phyloP scores from a whole-genome alignment of 2,329 filamentous ascomycete genomes.

The Clonostachys rhizophaga region DNA sequence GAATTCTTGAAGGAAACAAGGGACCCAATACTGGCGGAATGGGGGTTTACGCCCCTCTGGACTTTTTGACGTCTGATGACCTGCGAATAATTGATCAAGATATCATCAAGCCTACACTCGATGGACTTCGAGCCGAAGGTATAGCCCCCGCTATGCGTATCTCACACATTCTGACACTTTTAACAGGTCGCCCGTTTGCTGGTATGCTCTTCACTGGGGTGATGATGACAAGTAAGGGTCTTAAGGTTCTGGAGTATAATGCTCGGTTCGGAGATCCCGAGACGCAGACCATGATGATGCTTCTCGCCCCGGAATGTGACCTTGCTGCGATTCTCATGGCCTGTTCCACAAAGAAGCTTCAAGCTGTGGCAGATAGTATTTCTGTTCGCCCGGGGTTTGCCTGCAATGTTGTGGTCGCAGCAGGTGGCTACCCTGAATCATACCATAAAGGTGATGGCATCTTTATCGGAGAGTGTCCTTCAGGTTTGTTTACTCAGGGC shows the following conservation, averaged over 20 bases:
- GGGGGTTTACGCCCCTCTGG: constrained; percentile 68
- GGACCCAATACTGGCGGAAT: constrained; percentile 73
- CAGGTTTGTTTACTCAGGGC: constrained; percentile 22
- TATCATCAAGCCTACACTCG: constrained; percentile 59
- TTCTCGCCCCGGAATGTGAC: constrained; percentile 72
- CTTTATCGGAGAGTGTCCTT: constrained; percentile 11
- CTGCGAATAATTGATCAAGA: constrained; percentile 53
- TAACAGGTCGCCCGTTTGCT: constrained; percentile 41
- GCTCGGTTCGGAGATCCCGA: constrained; percentile 87
- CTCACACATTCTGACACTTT: neutral
- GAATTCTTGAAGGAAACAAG: constrained; percentile 61
- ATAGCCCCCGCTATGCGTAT: constrained; percentile 5
- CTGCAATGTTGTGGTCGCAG: constrained; percentile 79
- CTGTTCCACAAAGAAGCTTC: constrained; percentile 68
- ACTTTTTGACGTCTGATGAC: constrained; percentile 43
- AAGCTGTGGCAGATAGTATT: constrained; percentile 58
- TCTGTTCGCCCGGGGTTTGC: constrained; percentile 53
- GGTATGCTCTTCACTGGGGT: constrained; percentile 76
- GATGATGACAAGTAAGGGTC: constrained; percentile 75
- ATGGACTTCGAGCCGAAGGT: constrained; percentile 56
- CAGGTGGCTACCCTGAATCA: constrained; percentile 76
- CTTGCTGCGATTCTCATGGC: constrained; percentile 80
- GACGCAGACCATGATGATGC: constrained; percentile 73
- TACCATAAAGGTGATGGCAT: constrained; percentile 69
- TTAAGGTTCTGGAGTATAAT: constrained; percentile 84